Evolutionary conservation across 2,329 filamentous ascomycete species (phyloP).

Genomic region (Massarina eburnea): DNA sequence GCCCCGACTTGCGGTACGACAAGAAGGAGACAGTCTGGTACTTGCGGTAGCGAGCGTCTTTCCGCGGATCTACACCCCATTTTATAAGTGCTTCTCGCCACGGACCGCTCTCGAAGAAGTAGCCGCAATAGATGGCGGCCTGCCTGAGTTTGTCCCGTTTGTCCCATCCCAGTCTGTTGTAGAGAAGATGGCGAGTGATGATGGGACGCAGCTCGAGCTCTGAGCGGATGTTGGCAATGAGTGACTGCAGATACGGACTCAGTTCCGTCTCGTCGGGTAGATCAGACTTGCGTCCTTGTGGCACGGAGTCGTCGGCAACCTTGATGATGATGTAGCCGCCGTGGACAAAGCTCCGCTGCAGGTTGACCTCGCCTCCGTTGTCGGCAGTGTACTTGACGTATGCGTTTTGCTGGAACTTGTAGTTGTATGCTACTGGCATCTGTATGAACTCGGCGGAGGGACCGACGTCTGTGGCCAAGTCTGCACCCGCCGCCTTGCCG

Average conservation of each 20-base stretch:
- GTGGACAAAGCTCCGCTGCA: conserved; percentile 28
- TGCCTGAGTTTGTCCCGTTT: conserved; percentile 64
- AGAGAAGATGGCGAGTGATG: conserved; percentile 80
- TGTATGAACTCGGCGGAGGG: conserved; percentile 79
- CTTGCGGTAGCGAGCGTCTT: conserved; percentile 71
- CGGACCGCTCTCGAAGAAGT: conserved; percentile 89
- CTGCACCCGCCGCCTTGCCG: conserved; percentile 48
- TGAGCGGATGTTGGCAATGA: conserved; percentile 64
- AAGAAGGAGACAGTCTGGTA: conserved; percentile 74
- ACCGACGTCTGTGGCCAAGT: conserved; percentile 69
- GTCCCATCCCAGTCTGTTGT: conserved; percentile 66
- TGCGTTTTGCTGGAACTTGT: conserved; percentile 79
- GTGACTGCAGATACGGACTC: conserved; percentile 61
- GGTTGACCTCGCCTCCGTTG: conserved; percentile 28
- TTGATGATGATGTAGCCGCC: conserved; percentile 54
- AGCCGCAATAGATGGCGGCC: conserved; percentile 81
- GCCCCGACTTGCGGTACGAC: conserved; percentile 34
- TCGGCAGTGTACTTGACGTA: conserved; percentile 64
- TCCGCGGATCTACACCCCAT: conserved; percentile 84
- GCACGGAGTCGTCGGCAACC: conserved; percentile 64
- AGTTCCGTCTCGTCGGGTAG: conserved; percentile 53
- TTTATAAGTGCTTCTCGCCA: conserved; percentile 86
- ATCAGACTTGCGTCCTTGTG: conserved; percentile 61
- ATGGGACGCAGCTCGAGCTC: conserved; percentile 76
- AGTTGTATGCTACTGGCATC: conserved; percentile 70